A percentile compares a stretch with the other conserved stretches of the same genome.
These are phyloP conservation scores for Simplicillium sp. DNA, from an alignment of 2,329 filamentous ascomycete species.

Conservation along the genomic window DNA sequence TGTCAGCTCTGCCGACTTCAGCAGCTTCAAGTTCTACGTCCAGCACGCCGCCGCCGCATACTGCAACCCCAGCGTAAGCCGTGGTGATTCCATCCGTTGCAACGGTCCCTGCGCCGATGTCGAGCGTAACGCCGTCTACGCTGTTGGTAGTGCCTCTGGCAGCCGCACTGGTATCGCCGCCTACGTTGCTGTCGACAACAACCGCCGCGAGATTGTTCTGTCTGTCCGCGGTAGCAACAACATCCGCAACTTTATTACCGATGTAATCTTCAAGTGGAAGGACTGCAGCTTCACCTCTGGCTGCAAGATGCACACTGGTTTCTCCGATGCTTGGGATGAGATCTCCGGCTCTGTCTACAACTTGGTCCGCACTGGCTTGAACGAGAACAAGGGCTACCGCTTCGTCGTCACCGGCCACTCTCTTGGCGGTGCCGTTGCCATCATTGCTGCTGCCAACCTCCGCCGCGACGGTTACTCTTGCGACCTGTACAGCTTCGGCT, in stretches of 20 bases:
- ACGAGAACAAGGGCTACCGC: slow-evolving; percentile 38
- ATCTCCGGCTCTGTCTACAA: slow-evolving; percentile 30
- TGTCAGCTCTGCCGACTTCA: slow-evolving; percentile 22
- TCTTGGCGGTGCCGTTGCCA: slow-evolving; percentile 56
- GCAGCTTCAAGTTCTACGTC: slow-evolving; percentile 35
- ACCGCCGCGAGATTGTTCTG: slow-evolving; percentile 44
- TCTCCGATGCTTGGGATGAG: slow-evolving; percentile 49
- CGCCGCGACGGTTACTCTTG: slow-evolving; percentile 32
- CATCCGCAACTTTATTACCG: slow-evolving; percentile 52
- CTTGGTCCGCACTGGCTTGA: slow-evolving; percentile 32
- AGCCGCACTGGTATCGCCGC: slow-evolving; percentile 33
- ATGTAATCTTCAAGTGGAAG: slow-evolving; percentile 26
- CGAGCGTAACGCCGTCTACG: slow-evolving; percentile 28
- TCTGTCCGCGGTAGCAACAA: slow-evolving; percentile 50
- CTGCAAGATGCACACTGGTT: slow-evolving; percentile 49
- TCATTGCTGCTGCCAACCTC: slow-evolving; percentile 47
- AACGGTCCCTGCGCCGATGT: slow-evolving; percentile 33
- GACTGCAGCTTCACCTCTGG: slow-evolving; percentile 20
- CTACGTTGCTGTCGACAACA: slow-evolving; percentile 40
- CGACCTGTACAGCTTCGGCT: slow-evolving; percentile 58
- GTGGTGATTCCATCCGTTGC: slow-evolving; percentile 33
- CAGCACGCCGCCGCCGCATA: slow-evolving; percentile 44
- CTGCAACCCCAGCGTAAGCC: slow-evolving; percentile 36
- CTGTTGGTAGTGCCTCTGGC: slow-evolving; percentile 18
- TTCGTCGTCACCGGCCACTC: slow-evolving; percentile 59